Evolutionary conservation across 352 stramenopile genomes (phyloP), one percentile per base, ranked within the genome.

Genomic region (Globisporangium spiculum): DNA sequence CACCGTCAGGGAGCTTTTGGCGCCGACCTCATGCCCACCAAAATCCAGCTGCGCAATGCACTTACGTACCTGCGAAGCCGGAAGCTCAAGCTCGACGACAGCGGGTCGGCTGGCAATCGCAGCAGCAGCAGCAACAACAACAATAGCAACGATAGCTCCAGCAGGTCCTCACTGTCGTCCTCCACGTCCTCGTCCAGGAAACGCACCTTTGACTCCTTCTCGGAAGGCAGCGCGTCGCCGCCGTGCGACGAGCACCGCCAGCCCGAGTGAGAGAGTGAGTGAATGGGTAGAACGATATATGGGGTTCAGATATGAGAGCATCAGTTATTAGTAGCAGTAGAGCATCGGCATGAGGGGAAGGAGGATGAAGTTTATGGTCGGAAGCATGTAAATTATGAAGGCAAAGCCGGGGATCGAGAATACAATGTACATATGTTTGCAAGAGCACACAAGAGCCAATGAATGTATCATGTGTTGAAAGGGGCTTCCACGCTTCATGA

Each of bases 61-160:
- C 73, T 93, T 50, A 93, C 84, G 41, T 93, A 93, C 83, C 80
- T 93, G 80, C 79, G 80, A 76, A 91, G 75, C 66, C 83, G 84
- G 46, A 91, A 90, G 67, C 73, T 90, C 64, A 88, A 85, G 67
- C 58, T 78, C 36, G 75, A 66, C 5, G 74, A 32, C 27, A 3
- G 60, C 8, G 68, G 59, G 0, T 46, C 38, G 4, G 38, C 38
- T 20, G 14, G 14, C 3, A 20, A 41, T 3, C 7, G 34, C 6
- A 41, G 38, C 12, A 44, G 10, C 10, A 44, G 36, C 20, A 24
- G 22, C 22, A 24, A 63, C 3, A 73, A 65, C 50, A 72, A 68
- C 63, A 18, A 38, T 12, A 55, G 20, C 32, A 27, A 24, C n/a
- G 36, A 12, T 12, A 64, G 38, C 36, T 24, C 14, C 32, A 22